Evolutionary conservation across 768 basidiomycete species (phyloP), one percentile per base, ranked within the genome.

Genomic region (Suillus plorans): DNA sequence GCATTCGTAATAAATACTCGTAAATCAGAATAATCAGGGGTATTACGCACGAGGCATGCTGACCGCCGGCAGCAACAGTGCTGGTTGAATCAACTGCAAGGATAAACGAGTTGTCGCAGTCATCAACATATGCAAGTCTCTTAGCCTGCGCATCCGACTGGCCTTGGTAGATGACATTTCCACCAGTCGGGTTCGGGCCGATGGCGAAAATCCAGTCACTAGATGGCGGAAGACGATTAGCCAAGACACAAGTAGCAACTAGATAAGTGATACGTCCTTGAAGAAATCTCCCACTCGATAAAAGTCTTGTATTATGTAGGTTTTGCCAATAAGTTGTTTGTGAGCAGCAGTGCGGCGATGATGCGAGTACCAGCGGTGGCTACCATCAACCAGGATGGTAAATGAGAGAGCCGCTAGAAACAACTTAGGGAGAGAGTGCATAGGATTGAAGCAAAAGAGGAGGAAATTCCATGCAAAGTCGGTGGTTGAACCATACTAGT

Each of bases 151-250:
- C 89, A 25, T 85, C 75, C 1, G 74, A 70, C 69, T 77, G 72
- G 41, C 69, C 76, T 65, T 85, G 78, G 73, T 86, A 94, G 63
- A 85, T 81, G 59, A 93, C 92, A 36, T 76, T 76, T n/a, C 92
- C 92, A 67, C 85, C 76, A 1, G 92, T 93, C 3, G 91, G 92
- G 74, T 94, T 92, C 16, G 74, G 13, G 4, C 68, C 76, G 12
- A 80, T 80, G 77, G 85, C 91, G 77, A 90, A 93, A 41, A 87
- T 77, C 87, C 88, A 92, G 52, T 84, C 69, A 57, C 90, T 91
- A 67, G n/a, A 69, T 25, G 63, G 18, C 25, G 16, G 16, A 52
- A 18, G 28, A 28, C 25, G 31, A 62, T 64, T 49, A 58, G 42
- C 52, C 12, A n/a, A 56, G 42, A 13, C 34, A n/a, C 12, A 61